Base-by-base conservation (phyloP, 2,329 filamentous ascomycete genomes). In the Balansia obtecta region DNA sequence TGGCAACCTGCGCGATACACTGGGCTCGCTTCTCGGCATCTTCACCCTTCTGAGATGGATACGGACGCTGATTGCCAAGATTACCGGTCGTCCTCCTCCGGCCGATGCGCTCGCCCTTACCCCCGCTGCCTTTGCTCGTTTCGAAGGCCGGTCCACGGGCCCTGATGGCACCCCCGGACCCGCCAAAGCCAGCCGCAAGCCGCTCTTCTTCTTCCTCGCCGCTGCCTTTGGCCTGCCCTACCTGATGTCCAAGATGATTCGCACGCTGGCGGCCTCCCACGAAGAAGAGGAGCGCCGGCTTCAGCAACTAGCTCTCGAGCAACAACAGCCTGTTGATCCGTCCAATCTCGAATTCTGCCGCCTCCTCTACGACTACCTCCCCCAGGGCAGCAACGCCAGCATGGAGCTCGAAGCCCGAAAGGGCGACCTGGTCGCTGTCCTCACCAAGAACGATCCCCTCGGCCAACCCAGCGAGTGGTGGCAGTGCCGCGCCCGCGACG, bases 41-140 rank as follows among this genome's bases (percentile, higher is more conserved):
- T 98, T 95, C 70, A 95, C 93, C 11, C 66, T 98, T 40, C 85
- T 98, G 74, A 84, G 94, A 56, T 98, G 93, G 91, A 82, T 95
- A 58, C 84, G 89, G 50, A 95, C 89, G 1, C 75, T 94, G 22
- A 79, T 97, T 56, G 91, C 93, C 34, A 96, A 95, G 68, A 70
- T 98, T 51, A 96, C 91, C 4, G 94, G 93, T 37, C 86, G 89
- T 11, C 90, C 93, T 42, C 86, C 83, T 1, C 93, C 93, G 20
- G 93, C 86, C 20, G 88, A 94, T 60, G 88, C 88, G 10, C 89
- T 79, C 30, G 80, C 91, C 3, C 77, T 98, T 39, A 98, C 90
- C 0, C 90, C 93, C 1, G 83, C 88, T 22, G 88, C 88, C 50
- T 98, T 98, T 66, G 90, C 91, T 39, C 80, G 80, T 27, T 98